Percentiles rank a stretch among this genome's conserved stretches.
Conservation (phyloP, 805 yeast genomes). For the Wilhelminamyces savonicus region DNA sequence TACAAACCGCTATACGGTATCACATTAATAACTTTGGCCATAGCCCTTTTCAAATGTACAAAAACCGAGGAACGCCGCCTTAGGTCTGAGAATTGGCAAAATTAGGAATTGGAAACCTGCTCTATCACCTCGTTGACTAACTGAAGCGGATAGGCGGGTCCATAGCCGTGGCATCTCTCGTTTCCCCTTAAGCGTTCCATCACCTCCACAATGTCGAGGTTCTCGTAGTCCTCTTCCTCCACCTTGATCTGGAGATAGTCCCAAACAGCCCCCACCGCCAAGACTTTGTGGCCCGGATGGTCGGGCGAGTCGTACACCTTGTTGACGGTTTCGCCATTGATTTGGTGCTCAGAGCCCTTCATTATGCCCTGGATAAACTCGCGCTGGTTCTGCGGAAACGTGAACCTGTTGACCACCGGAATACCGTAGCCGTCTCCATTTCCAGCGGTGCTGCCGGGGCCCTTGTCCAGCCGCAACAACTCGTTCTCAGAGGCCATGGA, state of each 20-base stretch:
- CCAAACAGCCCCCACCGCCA: slow-evolving; percentile 80
- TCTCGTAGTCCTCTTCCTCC: slow-evolving; percentile 37
- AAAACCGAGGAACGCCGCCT: no score
- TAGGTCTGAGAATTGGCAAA: no score
- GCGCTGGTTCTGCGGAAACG: slow-evolving; percentile 28
- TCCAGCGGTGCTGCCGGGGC: slow-evolving; percentile 2
- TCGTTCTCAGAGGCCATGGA: slow-evolving; percentile 60
- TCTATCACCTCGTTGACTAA: slow-evolving; percentile 35
- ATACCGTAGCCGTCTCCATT: background rate
- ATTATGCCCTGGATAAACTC: slow-evolving; percentile 28
- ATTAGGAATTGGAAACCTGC: no score
- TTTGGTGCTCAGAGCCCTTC: slow-evolving; percentile 16
- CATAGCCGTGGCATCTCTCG: slow-evolving; percentile 75
- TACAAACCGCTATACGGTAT: no score
- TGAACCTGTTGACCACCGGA: slow-evolving; percentile 11
- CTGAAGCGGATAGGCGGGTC: slow-evolving; percentile 56
- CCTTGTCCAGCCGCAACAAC: slow-evolving; percentile 34
- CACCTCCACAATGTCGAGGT: slow-evolving; percentile 51
- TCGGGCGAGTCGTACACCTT: slow-evolving; percentile 31
- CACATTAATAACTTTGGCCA: no score
- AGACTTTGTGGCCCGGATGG: slow-evolving; percentile 40
- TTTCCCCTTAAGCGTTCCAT: slow-evolving; percentile 57
- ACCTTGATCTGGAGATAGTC: slow-evolving; percentile 54
- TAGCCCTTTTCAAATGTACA: no score
- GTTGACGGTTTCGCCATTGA: slow-evolving; percentile 14